Evolutionary conservation across 257 asterid species (phyloP).

Genomic region (Gentiana dahurica): DNA sequence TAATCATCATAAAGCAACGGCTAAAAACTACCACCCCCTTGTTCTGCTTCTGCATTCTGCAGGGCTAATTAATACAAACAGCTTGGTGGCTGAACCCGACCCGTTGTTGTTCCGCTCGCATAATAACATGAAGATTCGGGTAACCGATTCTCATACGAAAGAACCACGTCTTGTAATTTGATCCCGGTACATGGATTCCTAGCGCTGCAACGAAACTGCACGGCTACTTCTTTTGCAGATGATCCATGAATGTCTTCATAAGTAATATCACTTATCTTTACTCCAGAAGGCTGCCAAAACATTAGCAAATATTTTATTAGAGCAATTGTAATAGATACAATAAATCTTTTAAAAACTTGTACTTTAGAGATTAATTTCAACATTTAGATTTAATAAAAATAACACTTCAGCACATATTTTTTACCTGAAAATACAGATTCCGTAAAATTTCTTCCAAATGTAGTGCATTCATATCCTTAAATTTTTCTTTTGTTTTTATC

Average conservation of each 20-base stretch:
- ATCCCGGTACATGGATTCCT: constrained; percentile 38
- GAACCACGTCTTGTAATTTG: constrained; percentile 28
- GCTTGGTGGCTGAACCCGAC: constrained; percentile 24
- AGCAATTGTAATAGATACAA: neutral
- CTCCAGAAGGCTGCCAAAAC: constrained; percentile 38
- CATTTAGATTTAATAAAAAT: too few species aligned
- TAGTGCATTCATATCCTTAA: too few species aligned
- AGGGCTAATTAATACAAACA: too few species aligned
- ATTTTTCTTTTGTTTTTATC: too few species aligned
- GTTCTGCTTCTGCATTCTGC: too few species aligned
- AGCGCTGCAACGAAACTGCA: constrained; percentile 52
- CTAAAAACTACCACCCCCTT: too few species aligned
- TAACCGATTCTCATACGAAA: constrained; percentile 18
- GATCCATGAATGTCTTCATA: constrained; percentile 44
- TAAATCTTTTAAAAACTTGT: too few species aligned
- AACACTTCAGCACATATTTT: too few species aligned
- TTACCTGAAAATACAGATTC: too few species aligned
- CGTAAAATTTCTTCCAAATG: too few species aligned
- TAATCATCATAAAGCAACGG: too few species aligned
- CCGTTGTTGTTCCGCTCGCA: constrained; percentile 32
- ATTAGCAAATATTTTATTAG: neutral
- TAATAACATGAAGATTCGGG: constrained; percentile 35
- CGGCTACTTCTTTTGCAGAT: constrained; percentile 49
- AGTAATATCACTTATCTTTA: constrained; percentile 35
- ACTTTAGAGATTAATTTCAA: too few species aligned